Evolutionary conservation across 805 yeast species (phyloP).

Genomic region (Lipomyces chichibuensis): DNA sequence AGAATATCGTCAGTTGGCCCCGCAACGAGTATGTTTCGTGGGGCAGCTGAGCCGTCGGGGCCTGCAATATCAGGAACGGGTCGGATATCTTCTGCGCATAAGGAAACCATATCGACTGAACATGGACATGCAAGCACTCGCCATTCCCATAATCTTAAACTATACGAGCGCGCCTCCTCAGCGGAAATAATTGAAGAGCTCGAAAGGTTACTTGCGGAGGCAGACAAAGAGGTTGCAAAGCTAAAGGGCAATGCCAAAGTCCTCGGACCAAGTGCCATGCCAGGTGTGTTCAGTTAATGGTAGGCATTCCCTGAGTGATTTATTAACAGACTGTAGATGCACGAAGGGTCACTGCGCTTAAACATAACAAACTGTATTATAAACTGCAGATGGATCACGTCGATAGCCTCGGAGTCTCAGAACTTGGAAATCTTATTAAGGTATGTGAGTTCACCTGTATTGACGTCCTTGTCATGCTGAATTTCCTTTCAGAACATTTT

Average conservation of each 20-base stretch:
- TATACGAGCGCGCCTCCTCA: neutral
- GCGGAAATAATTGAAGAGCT: constrained; percentile 20
- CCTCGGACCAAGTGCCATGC: constrained; percentile 31
- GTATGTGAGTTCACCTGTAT: constrained; percentile 7
- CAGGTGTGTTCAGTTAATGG: constrained; percentile 14
- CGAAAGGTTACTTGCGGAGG: constrained; percentile 18
- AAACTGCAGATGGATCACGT: constrained; percentile 33
- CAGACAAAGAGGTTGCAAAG: constrained; percentile 13
- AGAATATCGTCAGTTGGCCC: neutral
- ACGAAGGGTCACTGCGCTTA: neutral
- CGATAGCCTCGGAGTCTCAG: constrained; percentile 29
- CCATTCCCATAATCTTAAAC: neutral
- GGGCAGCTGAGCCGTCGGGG: neutral
- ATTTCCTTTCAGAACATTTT: constrained; percentile 25
- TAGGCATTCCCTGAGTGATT: neutral
- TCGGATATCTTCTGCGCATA: neutral
- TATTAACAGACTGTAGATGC: constrained; percentile 16
- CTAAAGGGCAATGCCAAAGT: constrained; percentile 22
- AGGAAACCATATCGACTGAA: neutral
- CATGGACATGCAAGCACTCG: neutral
- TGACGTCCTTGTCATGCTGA: neutral
- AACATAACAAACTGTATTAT: constrained; percentile 19
- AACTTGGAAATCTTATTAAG: constrained; percentile 35
- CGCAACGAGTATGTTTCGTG: neutral
- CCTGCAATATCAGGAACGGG: neutral